These are phyloP conservation scores for Helicostylum pulchrum DNA, from an alignment of 192 early-diverging fungal species.

Conservation along the genomic window DNA sequence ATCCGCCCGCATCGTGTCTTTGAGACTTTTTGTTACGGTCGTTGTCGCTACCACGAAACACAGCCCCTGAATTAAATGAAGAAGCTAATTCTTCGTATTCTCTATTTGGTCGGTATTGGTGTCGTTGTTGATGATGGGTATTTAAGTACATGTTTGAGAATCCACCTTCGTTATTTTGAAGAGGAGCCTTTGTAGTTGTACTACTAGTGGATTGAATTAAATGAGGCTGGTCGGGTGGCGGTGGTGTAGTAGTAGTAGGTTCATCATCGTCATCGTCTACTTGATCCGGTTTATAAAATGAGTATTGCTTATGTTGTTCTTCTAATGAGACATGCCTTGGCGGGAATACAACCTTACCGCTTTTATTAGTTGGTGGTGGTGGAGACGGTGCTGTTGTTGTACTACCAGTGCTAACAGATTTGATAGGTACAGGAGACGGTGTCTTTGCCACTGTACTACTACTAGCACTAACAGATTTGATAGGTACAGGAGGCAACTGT, in stretches of 20 bases:
- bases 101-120: constrained; percentile 29
- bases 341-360: constrained; percentile 16
- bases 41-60: constrained; percentile 16
- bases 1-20: constrained; percentile 23
- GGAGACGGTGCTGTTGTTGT: too few relatives aligned
- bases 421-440: too few relatives aligned
- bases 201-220: not conserved
- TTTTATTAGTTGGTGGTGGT: not conserved
- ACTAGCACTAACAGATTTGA: too few relatives aligned
- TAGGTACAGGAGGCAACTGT: too few relatives aligned
- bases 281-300: constrained; percentile 8
- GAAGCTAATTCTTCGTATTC: constrained; percentile 30
- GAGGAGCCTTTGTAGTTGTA: not conserved
- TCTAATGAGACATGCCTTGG: not conserved
- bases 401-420: too few relatives aligned
- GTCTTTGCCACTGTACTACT: too few relatives aligned
- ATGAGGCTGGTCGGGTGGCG: not conserved
- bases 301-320: not conserved
- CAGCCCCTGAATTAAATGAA: constrained; percentile 11
- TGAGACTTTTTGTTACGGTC: not conserved
- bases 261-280: not conserved
- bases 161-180: not conserved
- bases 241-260: not conserved
- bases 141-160: constrained; percentile 18
- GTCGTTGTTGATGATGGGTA: constrained; percentile 19